Base-by-base conservation (phyloP, 75 land plant genomes). In the Selaginella moellendorffii region DNA sequence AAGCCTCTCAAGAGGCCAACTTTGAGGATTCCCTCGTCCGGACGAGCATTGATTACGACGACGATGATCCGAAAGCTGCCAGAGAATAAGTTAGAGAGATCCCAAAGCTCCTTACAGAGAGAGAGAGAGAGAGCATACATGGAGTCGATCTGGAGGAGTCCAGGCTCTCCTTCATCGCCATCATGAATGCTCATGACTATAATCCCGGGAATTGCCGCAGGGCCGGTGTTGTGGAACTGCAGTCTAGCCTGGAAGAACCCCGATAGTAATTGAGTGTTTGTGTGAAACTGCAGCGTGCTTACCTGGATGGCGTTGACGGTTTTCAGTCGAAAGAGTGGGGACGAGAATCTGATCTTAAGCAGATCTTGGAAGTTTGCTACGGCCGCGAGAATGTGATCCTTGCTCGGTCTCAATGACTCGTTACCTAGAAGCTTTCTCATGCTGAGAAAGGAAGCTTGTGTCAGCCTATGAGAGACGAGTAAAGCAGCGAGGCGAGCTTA, bases 161-260 rank as follows among this genome's bases (percentile, higher is more conserved):
- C 84, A 24, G 83, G 81, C 19, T 72, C 42, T 19, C 84, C 95
- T 63, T 79, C 75, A 60, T 75, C 63, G 1, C 97, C 95, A 78
- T 92, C 97, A 66, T 77, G 78, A 74, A 92, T 79, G 73, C 90
- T 81, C 84, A 85, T 88, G 22, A 81, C 79, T 30, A 92, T 92
- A 51, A 80, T 73, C 18, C 95, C 97, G 29, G 81, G 96, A 19
- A 78, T 62, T 53, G 52, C 65, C 46, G 77, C 76, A 31, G 84
- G 81, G 28, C 86, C 95, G 1, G 82, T 65, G 42, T 85, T 85
- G 64, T 85, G 96, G 67, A 92, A 88, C n/a, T 75, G 72, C 23
- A 92, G 73, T 29, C 97, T 83, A 65, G 73, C 83, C 97, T 92
- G 71, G 28, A 66, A 5, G 14, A 5, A 36, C 14, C n/a, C n/a